Conservation (phyloP, 1,139 yeast species). For the Taphrina deformans region DNA sequence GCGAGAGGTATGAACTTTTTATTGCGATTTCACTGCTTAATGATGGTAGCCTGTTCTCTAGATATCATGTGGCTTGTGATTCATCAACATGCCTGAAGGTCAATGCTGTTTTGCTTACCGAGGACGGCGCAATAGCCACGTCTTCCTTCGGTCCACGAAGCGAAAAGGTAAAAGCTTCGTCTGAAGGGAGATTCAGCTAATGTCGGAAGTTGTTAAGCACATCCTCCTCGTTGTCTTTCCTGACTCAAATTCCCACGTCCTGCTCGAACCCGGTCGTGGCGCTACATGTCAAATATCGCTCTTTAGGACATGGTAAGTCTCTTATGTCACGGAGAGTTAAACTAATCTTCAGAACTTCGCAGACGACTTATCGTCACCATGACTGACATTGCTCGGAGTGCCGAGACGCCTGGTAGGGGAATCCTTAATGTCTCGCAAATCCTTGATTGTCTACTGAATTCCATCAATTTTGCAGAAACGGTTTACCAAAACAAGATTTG, state of each 20-base stretch:
- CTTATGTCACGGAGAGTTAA: neutral
- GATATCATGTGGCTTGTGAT: slow-evolving; percentile 64
- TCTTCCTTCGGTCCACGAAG: neutral
- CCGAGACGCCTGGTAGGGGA: neutral
- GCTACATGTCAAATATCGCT: neutral
- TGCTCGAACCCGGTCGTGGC: neutral
- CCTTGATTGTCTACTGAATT: neutral
- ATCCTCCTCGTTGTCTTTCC: neutral
- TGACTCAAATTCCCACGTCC: neutral
- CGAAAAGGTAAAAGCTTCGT: too few relatives aligned
- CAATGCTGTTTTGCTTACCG: slow-evolving; percentile 49
- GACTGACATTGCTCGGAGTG: neutral
- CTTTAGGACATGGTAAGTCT: neutral
- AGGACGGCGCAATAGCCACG: neutral
- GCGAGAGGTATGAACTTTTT: slow-evolving; percentile 44
- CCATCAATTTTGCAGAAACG: neutral
- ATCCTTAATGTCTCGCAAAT: neutral
- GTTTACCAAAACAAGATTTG: neutral
- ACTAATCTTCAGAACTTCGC: neutral
- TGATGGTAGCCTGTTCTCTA: slow-evolving; percentile 53
- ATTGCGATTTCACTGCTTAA: neutral
- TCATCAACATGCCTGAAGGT: slow-evolving; percentile 49
- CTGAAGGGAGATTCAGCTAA: too few relatives aligned
- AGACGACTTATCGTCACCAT: neutral
- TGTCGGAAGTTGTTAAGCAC: neutral